Evolutionary conservation across 2,329 filamentous ascomycete genomes (phyloP), one percentile per base, ranked within the genome.

Genomic region (Neofusicoccum ribis): DNA sequence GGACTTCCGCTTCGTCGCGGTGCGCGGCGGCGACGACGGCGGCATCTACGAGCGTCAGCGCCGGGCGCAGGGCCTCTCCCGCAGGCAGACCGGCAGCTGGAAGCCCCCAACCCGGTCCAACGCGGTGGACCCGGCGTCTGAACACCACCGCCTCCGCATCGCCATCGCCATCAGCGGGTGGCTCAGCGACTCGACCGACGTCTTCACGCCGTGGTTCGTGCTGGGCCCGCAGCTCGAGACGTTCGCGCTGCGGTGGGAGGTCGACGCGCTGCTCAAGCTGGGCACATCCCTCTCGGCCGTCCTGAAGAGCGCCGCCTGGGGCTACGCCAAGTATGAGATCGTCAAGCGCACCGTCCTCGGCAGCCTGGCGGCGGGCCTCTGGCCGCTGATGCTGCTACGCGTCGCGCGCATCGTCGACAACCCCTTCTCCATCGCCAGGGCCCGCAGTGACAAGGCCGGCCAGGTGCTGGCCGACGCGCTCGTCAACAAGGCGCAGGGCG

Each of bases 191-290:
- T 86, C 89, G 56, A 86, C 90, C 46, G 89, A 95, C 65, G 86
- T 92, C n/a, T 80, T 88, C 17, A 84, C 86, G 31, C 91, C 91
- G 0, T 99, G 95, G 95, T 84, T 85, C 52, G 88, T 89, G 34
- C 80, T 98, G 36, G 91, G 90, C 1, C 81, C 84, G 34, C 83
- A 90, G 68, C 87, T 87, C 36, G 94, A 98, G 76, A 86, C 89
- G 0, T 97, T 97, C 72, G 90, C 89, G 2, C 81, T 98, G 27
- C 86, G 91, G 58, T 98, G 91, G 88, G 95, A 98, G 76, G 83
- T 91, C 4, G 87, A 92, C 51, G 85, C 91, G 0, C 81, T 98
- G 36, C 82, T 89, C 70, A 93, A 91, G 67, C 83, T 98, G 3
- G 93, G 93, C 0, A 88, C 85, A 69, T 88, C 91, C 0, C 86